Base-by-base conservation (phyloP, 2,329 filamentous ascomycete species). In the Fusarium buxicola region DNA sequence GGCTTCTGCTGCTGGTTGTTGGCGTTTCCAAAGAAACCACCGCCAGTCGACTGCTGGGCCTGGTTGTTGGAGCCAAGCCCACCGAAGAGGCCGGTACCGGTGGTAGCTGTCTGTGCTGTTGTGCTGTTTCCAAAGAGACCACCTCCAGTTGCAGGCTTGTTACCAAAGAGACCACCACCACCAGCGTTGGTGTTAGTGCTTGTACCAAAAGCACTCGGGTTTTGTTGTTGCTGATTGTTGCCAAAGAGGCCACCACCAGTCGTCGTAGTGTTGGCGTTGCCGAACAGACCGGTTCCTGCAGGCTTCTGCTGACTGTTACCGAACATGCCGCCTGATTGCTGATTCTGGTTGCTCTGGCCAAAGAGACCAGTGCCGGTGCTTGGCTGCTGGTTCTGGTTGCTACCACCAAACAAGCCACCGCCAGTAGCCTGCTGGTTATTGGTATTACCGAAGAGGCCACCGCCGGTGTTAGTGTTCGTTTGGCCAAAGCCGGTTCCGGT, bases 21-120 rank as follows among this genome's bases (percentile, higher is more conserved):
- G 24, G 73, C 48, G 48, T 60, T 59, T 2, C 85, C 85, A 53
- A 88, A 88, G 4, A 87, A 74, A 2, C 83, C 79, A 6, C 78
- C 78, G 7, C 79, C 77, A 18, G 77, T 70, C 30, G 77, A 71
- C 27, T 75, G 74, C 55, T 77, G 74, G 32, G 62, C 59, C 38
- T 75, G 74, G 60, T 82, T 80, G 46, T 74, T 73, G 12, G 69
- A 55, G 16, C 67, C 69, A n/a, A 74, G 50, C 9, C 77, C 70
- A 13, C 81, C 81, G 65, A 86, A 84, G 4, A 83, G 67, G 13
- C 81, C 78, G 18, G 77, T 75, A 15, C 80, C 72, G 1, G 69
- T 75, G 67, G 70, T 77, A 75, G 66, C 74, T 55, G 69, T 72
- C 72, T 74, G 70, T 7, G 68, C 45, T 5, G 72, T 74, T 58